Evolutionary conservation across 768 basidiomycete species (phyloP).

Genomic region (Mycena vitilis): DNA sequence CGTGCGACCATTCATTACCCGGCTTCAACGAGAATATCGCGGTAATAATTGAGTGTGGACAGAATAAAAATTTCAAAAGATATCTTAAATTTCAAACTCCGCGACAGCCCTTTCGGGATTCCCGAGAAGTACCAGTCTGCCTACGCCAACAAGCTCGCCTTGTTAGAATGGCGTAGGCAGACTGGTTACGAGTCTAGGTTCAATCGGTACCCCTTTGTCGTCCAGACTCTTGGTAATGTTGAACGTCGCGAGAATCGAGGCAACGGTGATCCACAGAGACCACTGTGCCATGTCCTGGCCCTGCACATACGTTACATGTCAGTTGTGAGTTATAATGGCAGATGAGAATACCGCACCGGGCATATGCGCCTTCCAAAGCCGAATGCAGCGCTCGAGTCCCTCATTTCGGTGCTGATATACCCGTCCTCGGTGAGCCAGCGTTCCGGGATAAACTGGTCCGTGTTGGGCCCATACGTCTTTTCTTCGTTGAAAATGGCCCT

Average conservation of each 20-base stretch:
- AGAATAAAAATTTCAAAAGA: no score
- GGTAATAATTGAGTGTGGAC: no score
- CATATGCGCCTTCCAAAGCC: slow-evolving; percentile 35
- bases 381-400: slow-evolving; percentile 25
- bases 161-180: no score
- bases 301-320: not conserved
- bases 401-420: slow-evolving; percentile 14
- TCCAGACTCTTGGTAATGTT: slow-evolving; percentile 42
- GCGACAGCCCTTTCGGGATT: no score
- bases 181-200: no score
- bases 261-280: slow-evolving; percentile 35
- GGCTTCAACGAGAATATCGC: no score
- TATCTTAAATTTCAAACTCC: no score
- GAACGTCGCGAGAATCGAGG: slow-evolving; percentile 34
- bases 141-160: no score
- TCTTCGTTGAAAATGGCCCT: slow-evolving; percentile 39
- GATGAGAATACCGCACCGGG: not conserved
- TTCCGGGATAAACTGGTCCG: slow-evolving; percentile 35
- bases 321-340: not conserved
- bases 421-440: slow-evolving; percentile 39
- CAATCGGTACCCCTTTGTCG: slow-evolving; percentile 40
- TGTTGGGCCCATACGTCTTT: slow-evolving; percentile 41
- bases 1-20: no score
- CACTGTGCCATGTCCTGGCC: slow-evolving; percentile 37
- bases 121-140: no score